Conservation (phyloP, 225 moss, liverwort and hornwort species). For the Marchantia polymorpha region DNA sequence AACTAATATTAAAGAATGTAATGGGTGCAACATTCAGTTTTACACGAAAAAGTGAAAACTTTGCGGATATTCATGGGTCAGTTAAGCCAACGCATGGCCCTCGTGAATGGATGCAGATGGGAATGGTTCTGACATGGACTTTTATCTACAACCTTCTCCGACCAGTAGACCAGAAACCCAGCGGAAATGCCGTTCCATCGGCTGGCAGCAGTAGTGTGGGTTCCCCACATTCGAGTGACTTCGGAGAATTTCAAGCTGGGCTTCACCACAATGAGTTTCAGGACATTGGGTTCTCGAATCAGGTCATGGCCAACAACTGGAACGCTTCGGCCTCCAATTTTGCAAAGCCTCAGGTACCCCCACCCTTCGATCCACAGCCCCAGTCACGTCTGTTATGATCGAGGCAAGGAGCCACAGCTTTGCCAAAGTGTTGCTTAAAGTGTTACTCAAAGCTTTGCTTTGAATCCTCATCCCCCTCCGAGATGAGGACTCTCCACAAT, state of each 20-base stretch:
- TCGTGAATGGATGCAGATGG: slow-evolving; percentile 27
- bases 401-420: background rate
- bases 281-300: background rate
- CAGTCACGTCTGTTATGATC: too few species aligned
- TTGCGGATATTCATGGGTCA: background rate
- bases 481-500: background rate
- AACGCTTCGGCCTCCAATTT: background rate
- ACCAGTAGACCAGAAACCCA: slow-evolving; percentile 20
- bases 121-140: slow-evolving; percentile 51
- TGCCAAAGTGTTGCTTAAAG: background rate
- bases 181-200: background rate
- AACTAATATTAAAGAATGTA: background rate
- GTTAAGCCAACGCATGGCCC: background rate
- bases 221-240: slow-evolving; percentile 31
- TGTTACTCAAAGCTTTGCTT: background rate
- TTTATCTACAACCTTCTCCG: slow-evolving; percentile 41
- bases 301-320: background rate
- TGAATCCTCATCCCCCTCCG: too few species aligned
- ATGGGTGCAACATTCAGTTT: background rate
- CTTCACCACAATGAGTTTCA: slow-evolving; percentile 9
- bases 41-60: background rate
- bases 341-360: background rate
- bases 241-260: slow-evolving; percentile 38
- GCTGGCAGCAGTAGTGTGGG: slow-evolving; percentile 15
- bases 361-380: background rate